Base-by-base conservation (phyloP, 225 moss, liverwort and hornwort genomes). In the Pleurozium schreberi region DNA sequence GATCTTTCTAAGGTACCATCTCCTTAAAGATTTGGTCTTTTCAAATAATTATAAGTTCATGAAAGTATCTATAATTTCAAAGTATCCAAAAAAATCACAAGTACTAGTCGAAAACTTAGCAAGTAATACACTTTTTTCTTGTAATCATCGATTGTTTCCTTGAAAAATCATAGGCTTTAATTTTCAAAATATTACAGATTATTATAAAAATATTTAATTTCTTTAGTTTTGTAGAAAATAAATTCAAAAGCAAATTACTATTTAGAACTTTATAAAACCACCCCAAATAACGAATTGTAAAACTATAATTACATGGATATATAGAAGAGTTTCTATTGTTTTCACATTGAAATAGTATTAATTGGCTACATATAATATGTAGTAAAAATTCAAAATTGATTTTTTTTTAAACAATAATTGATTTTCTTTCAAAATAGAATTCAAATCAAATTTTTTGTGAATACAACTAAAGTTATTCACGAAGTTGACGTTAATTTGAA, bases 101-200 rank as follows among this genome's bases (percentile, higher is more conserved):
- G 5, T 3, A 14, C 15, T 50, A 21, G 23, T 36, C 3, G 9
- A 36, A 77, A 55, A 22, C 0, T 34, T 3, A 22, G 1, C 3
- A 38, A n/a, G 5, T 15, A 55, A 14, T 55, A 4, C 14, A 23
- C 1, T 11, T 7, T 26, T 23, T n/a, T 11, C 4, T 16, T 55
- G 2, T 17, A 38, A 26, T n/a, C 10, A n/a, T 4, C 7, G 4
- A 25, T 15, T 49, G 23, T 45, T 28, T 15, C 19, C 36, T 9
- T 7, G 5, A 36, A 36, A 38, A 1, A 55, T 6, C 10, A 25
- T 25, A 0, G 6, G 7, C 0, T 52, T 25, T 38, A 23, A 12
- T 38, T 36, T 38, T 40, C 27, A 58, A 27, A 40, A n/a, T 40
- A 6, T 40, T 11, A 18, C 27, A 18, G 40, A 18, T 50, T 4